Conservation (phyloP, 331 rosid genomes). For the Dryas integrifolia region DNA sequence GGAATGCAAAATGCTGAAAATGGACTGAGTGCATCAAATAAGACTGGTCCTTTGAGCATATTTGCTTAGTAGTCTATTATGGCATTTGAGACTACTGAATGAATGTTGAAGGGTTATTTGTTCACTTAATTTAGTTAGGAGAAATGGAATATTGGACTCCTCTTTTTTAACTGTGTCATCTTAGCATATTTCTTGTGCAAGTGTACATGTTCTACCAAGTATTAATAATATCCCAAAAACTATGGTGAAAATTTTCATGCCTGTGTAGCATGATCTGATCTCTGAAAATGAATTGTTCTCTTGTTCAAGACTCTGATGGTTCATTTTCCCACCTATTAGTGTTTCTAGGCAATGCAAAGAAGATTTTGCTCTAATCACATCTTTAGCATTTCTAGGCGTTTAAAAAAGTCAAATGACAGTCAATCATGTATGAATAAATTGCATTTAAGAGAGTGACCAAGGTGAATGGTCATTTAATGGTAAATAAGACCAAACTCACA, state of each 20-base stretch:
- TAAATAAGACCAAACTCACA: no score
- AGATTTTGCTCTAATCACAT: no score
- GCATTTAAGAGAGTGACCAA: no score
- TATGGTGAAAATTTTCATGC: not conserved
- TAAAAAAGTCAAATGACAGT: no score
- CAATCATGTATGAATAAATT: no score
- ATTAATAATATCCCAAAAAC: constrained; percentile 8
- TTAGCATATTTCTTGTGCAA: constrained; percentile 14
- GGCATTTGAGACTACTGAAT: constrained; percentile 25
- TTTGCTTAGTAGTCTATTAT: constrained; percentile 53
- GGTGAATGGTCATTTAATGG: no score
- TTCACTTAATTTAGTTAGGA: not conserved
- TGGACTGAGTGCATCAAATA: constrained; percentile 70
- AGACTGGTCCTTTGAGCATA: constrained; percentile 77
- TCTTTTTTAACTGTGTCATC: not conserved
- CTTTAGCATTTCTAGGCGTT: no score
- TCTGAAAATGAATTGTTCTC: not conserved
- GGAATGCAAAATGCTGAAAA: constrained; percentile 57
- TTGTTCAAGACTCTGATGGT: no score
- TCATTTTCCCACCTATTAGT: no score
- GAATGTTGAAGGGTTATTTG: constrained; percentile 9
- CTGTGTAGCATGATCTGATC: not conserved
- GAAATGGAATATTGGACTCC: constrained; percentile 14
- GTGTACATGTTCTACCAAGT: constrained; percentile 24
- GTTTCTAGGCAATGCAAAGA: no score